Base-by-base conservation (phyloP, 768 basidiomycete genomes). In the Leccinum boreale region DNA sequence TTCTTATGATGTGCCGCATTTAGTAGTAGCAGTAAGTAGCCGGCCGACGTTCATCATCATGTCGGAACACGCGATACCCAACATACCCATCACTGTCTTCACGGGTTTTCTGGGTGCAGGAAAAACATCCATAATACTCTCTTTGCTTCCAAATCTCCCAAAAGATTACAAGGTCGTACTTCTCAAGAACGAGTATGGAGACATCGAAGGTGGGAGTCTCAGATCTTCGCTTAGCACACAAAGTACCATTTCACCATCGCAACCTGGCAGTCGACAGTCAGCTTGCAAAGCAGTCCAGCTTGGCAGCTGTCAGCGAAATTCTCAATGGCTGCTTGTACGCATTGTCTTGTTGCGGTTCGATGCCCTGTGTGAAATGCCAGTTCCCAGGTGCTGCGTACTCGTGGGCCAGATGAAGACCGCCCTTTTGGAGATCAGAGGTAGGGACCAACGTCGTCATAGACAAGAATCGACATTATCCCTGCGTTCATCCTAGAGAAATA, bases 111-210 rank as follows among this genome's bases (percentile, higher is more conserved):
- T 94, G 4, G 90, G 89, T 3, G 88, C 88, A 17, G 90, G 89
- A 45, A 90, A 90, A 72, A 90, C 88, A 0, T 85, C 85, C 3
- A 78, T 90, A 26, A 95, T 97, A 61, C 82, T 96, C 17, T 88
- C 90, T 2, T 78, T 96, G 1, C 81, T 97, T 3, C 86, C 89
- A 3, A 85, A 86, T 63, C 78, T 98, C 7, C 91, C 93, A 3
- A 82, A 84, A 53, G 87, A 90, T 65, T 95, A 95, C 79, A 91
- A 85, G 65, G 89, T 90, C 31, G 93, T 94, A 6, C 75, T 98
- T 39, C 80, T 98, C 61, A 98, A 98, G 78, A 98, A 98, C 75
- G 95, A 98, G 71, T 97, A 93, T 66, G 95, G 95, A 17, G 94
- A 98, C 76, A 81, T 96, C 12, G 85, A 95, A 82, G 92, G 92